These are phyloP conservation scores for Priceomyces fermenticarens DNA, from an alignment of 805 yeast species.

Conservation along the genomic window DNA sequence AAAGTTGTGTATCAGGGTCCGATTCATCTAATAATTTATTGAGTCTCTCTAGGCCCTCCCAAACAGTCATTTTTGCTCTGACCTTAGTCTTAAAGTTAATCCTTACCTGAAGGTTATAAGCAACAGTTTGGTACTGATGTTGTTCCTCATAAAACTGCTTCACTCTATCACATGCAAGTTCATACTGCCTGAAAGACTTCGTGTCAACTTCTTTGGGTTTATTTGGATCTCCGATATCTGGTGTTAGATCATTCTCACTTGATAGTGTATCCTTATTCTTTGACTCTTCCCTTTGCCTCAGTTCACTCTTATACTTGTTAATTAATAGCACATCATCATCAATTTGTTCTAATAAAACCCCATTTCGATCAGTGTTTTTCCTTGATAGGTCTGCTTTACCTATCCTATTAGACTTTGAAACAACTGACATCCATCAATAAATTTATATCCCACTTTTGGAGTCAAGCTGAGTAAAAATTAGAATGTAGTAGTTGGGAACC, in stretches of 20 bases:
- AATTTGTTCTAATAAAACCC: conserved; percentile 19
- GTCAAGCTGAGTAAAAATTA: no score
- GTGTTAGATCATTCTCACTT: not conserved
- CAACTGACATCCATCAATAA: no score
- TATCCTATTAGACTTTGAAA: not conserved
- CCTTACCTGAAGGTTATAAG: conserved; percentile 67
- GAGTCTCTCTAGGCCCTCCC: conserved; percentile 66
- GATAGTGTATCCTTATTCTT: not conserved
- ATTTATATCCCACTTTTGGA: no score
- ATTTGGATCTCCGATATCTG: not conserved
- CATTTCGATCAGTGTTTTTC: conserved; percentile 1
- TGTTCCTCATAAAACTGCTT: conserved; percentile 65
- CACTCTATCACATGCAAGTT: conserved; percentile 65
- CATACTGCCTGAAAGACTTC: conserved; percentile 59
- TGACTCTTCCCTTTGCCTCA: not conserved
- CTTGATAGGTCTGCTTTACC: not conserved
- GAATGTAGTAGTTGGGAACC: no score
- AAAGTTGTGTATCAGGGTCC: conserved; percentile 72
- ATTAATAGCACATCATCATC: conserved; percentile 25
- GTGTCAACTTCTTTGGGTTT: conserved; percentile 27
- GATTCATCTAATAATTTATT: conserved; percentile 66
- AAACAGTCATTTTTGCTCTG: conserved; percentile 63
- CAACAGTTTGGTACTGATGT: conserved; percentile 68
- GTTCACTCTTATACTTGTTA: conserved; percentile 18
- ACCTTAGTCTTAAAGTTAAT: conserved; percentile 67